A percentile compares a stretch with the other conserved stretches of the same genome.
phyloP scores from a whole-genome alignment of 257 asterid species.

The Gynochthodes officinalis region DNA sequence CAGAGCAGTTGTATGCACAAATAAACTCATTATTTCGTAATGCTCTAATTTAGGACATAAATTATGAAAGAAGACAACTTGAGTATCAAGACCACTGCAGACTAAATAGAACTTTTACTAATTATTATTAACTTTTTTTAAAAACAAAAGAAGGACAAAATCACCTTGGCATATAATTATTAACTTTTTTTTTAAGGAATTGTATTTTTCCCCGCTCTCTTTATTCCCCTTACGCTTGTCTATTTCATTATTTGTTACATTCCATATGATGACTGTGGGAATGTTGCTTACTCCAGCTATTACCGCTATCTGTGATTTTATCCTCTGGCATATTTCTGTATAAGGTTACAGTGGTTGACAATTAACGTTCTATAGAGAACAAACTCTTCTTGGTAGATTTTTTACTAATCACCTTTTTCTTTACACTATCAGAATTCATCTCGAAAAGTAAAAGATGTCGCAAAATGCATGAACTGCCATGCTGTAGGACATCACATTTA shows the following conservation, averaged over 20 bases:
- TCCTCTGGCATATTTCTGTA: conserved; percentile 94
- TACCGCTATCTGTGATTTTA: conserved; percentile 88
- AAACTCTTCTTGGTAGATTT: conserved; percentile 1
- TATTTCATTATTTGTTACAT: background rate
- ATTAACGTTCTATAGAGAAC: conserved; percentile 13
- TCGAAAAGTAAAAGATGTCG: conserved; percentile 79
- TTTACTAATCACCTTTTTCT: conserved; percentile 5
- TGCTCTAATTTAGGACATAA: no score
- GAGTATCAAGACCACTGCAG: no score
- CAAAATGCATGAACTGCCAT: conserved; percentile 73
- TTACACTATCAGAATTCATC: conserved; percentile 64
- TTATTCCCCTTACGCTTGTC: no score
- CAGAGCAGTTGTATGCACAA: no score
- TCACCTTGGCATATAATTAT: no score
- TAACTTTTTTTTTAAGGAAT: background rate
- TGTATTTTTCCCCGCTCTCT: background rate
- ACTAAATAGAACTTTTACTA: no score
- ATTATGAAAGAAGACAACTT: no score
- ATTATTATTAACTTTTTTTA: no score
- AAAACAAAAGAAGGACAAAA: no score
- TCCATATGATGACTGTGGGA: background rate
- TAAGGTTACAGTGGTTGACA: conserved; percentile 49
- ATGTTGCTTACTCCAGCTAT: conserved; percentile 57
- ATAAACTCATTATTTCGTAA: no score
- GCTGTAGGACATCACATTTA: conserved; percentile 57